Evolutionary conservation across 441 rosid species (phyloP).

Genomic region (Pelargonium fulgidum): DNA sequence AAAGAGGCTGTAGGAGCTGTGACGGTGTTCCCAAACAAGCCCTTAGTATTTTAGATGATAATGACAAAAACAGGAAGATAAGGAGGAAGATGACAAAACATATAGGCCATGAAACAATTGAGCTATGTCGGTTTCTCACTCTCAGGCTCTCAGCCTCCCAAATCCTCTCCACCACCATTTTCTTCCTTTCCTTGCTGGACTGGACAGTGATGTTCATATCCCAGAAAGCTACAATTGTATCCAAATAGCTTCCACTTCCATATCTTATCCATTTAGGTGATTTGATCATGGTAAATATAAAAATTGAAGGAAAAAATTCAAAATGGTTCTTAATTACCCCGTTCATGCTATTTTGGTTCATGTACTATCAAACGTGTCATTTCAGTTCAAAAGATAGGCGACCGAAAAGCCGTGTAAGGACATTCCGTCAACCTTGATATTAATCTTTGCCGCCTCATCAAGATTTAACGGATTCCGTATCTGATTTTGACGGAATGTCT

Average conservation of each 20-base stretch:
- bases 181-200: not conserved
- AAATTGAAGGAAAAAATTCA: not conserved
- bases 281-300: not conserved
- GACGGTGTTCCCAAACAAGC: not conserved
- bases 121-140: slow-evolving; percentile 1
- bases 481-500: too few species aligned
- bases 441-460: too few species aligned
- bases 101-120: not conserved
- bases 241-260: not conserved
- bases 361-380: too few species aligned
- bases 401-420: too few species aligned
- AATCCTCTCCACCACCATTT: slow-evolving; percentile 1
- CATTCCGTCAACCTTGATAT: too few species aligned
- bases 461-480: too few species aligned
- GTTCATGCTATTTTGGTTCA: too few species aligned
- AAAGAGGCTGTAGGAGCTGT: too few species aligned
- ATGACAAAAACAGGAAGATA: not conserved
- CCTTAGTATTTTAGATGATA: not conserved
- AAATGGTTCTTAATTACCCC: too few species aligned
- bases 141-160: not conserved
- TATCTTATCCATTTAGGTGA: not conserved
- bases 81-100: not conserved
- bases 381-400: too few species aligned
- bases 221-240: not conserved
- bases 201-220: not conserved